phyloP scores from a whole-genome alignment of 106 monocot species.

The Dactylorhiza incarnata region DNA sequence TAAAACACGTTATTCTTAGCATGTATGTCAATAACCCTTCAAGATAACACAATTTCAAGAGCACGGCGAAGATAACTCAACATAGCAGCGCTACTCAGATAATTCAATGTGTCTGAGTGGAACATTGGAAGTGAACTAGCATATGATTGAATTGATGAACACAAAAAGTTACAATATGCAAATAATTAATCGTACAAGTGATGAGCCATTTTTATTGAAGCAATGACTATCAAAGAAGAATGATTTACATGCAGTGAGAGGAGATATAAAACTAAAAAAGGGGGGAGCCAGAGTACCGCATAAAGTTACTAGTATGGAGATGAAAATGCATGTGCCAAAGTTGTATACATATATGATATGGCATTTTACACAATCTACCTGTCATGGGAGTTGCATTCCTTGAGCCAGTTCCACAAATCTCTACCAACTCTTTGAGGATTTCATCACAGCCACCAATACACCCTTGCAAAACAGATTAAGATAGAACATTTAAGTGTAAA shows the following conservation, averaged over 20 bases:
- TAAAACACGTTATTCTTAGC: background rate
- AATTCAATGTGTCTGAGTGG: background rate
- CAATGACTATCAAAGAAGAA: background rate
- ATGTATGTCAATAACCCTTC: background rate
- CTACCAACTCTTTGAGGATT: conserved; percentile 59
- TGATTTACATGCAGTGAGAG: background rate
- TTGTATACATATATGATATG: background rate
- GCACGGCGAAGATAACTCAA: background rate
- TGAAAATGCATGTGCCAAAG: background rate
- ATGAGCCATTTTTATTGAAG: background rate
- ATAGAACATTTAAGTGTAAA: background rate
- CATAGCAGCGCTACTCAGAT: background rate
- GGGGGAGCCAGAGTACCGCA: background rate
- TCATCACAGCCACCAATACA: conserved; percentile 89
- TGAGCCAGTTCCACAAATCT: conserved; percentile 77
- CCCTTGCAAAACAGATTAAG: conserved; percentile 24
- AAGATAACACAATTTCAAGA: background rate
- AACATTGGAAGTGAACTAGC: background rate
- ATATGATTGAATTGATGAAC: background rate
- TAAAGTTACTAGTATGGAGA: background rate
- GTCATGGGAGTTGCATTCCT: conserved; percentile 29
- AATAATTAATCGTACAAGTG: background rate
- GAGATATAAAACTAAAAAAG: background rate
- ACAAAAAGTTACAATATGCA: background rate
- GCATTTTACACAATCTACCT: conserved; percentile 27